Conservation (phyloP, 2,329 filamentous ascomycete genomes). For the Fusarium sp. region DNA sequence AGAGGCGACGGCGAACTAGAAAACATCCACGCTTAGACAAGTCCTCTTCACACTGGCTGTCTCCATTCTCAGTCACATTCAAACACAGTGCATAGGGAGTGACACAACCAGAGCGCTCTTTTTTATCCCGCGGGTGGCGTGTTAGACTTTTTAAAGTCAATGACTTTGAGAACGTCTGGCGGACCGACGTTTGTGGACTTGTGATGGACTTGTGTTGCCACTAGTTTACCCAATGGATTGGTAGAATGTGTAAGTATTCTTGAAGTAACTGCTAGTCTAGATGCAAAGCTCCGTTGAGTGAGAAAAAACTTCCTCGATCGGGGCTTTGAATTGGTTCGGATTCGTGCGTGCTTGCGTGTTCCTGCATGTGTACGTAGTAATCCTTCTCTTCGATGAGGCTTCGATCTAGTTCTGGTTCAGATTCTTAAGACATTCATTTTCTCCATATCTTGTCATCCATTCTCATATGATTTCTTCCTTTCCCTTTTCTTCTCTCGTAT, state of each 20-base stretch:
- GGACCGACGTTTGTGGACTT: conserved; percentile 21
- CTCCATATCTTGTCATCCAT: not conserved
- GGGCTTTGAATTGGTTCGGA: conserved; percentile 12
- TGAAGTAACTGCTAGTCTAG: conserved; percentile 4
- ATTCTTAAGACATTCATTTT: conserved; percentile 7
- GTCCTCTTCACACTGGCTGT: conserved; percentile 28
- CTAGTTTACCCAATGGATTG: not conserved
- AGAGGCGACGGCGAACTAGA: conserved; percentile 3
- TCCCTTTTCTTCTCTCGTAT: conserved; percentile 8
- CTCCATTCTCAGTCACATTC: not conserved
- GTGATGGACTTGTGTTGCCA: conserved; percentile 22
- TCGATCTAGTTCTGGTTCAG: conserved; percentile 15
- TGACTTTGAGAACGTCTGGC: not conserved
- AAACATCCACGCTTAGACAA: conserved; percentile 1
- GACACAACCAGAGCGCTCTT: not conserved
- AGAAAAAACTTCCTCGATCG: conserved; percentile 10
- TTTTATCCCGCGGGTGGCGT: conserved; percentile 24
- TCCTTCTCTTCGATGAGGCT: conserved; percentile 17
- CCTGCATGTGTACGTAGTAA: conserved; percentile 29
- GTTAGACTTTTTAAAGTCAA: conserved; percentile 22
- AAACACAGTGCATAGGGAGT: conserved; percentile 11
- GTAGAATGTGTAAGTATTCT: conserved; percentile 5
- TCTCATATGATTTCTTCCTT: not conserved
- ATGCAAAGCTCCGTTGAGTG: not conserved
- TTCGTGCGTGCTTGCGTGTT: conserved; percentile 25